Evolutionary conservation across 129 eudicot species (phyloP), one percentile per base, ranked within the genome.

Genomic region (Tagetes patula): DNA sequence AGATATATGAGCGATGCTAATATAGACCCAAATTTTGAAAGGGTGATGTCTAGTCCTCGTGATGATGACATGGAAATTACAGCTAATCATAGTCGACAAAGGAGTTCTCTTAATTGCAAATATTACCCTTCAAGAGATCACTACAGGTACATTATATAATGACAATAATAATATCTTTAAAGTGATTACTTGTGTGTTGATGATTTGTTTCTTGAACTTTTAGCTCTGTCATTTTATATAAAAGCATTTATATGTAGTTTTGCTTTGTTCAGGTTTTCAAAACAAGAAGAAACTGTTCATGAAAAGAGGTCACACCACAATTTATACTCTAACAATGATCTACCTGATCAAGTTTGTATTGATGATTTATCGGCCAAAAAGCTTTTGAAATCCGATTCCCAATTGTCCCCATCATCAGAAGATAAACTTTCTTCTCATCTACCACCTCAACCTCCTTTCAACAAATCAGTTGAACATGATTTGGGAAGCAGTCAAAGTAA

Each of bases 401-500:
- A 79, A 1, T 27, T 75, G 67, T 88, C 97, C 8, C 96, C 90
- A 7, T 80, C 97, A 47, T 82, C 91, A 30, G 65, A 82, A 39
- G 84, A 77, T 58, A 50, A 55, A 32, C 0, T n/a, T 64, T 39
- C 33, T 64, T 67, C 72, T 31, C 37, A 71, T 54, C 55, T 69
- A 33, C 89, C 90, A 48, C 88, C 86, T 80, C 94, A 85, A n/a
- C 50, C 87, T 11, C 75, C 80, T 37, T 85, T 78, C 72, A 83
- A 61, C 34, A 88, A 88, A 63, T 66, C 80, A 14, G 77, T 68
- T 71, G 96, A 88, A 70, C 79, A 85, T 50, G 77, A 82, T 50
- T 67, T 89, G 75, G 94, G 94, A 80, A 85, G 92, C 61, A 45
- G 71, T 50, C 96, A 81, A 76, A 82, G 53, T 71, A 74, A 85